These are phyloP conservation scores for Penicillium vulpinum DNA, from an alignment of 2,329 filamentous ascomycete species.

Conservation along the genomic window DNA sequence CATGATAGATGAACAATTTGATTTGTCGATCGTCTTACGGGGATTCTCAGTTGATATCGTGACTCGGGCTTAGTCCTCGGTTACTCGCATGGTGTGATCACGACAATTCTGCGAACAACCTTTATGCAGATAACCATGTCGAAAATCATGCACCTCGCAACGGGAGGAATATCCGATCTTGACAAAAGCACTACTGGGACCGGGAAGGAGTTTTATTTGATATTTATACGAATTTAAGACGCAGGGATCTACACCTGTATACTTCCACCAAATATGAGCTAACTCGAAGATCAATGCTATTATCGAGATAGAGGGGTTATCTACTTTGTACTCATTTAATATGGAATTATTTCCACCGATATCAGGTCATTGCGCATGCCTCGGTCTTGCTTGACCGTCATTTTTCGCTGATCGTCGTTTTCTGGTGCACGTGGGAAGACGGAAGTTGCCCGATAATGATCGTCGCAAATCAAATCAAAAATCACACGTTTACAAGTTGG, in stretches of 20 bases:
- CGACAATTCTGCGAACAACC: neutral
- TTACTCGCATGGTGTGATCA: neutral
- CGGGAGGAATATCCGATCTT: no score
- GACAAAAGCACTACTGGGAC: no score
- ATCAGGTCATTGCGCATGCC: neutral
- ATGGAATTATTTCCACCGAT: neutral
- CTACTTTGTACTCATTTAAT: neutral
- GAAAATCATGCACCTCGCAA: neutral
- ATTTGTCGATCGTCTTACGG: neutral
- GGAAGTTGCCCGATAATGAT: constrained; percentile 6
- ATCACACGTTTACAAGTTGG: neutral
- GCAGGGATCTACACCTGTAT: neutral
- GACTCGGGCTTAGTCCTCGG: neutral
- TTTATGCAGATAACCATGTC: neutral
- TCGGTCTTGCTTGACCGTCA: neutral
- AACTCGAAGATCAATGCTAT: neutral
- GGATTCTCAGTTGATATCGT: neutral
- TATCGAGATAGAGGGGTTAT: neutral
- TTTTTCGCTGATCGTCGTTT: neutral
- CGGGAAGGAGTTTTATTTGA: neutral
- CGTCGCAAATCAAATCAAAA: neutral
- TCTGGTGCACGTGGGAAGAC: constrained; percentile 1
- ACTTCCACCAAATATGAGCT: neutral
- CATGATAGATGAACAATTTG: neutral
- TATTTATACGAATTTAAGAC: neutral